A percentile compares a stretch with the other conserved stretches of the same genome.
These are phyloP conservation scores for Tuber calosporum DNA, from an alignment of 495 filamentous ascomycete species.

Conservation along the genomic window DNA sequence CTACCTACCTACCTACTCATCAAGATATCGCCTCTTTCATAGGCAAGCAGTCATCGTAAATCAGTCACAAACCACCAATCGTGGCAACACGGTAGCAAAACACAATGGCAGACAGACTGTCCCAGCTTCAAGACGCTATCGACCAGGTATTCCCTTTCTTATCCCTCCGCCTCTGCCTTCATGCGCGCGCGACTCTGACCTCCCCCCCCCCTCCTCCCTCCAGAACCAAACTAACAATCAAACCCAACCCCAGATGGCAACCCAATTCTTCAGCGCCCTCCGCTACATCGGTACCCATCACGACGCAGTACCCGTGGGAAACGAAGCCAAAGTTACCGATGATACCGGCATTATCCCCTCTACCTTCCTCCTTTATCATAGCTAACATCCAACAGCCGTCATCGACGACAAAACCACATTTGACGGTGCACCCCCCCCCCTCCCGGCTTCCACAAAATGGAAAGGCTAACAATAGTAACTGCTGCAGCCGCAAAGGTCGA, in stretches of 20 bases:
- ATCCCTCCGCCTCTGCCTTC: constrained; percentile 1
- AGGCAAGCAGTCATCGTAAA: not conserved
- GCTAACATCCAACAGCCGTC: constrained; percentile 24
- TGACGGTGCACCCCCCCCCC: constrained; percentile 14
- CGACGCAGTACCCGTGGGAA: constrained; percentile 59
- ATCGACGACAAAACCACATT: constrained; percentile 35
- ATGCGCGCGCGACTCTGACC: constrained; percentile 10
- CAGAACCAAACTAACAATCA: constrained; percentile 8
- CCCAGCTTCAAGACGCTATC: constrained; percentile 88
- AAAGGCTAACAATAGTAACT: constrained; percentile 42
- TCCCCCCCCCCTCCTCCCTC: not conserved
- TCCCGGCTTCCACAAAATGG: constrained; percentile 24
- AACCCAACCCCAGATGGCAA: constrained; percentile 57
- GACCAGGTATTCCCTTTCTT: constrained; percentile 58
- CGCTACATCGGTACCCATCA: constrained; percentile 78
- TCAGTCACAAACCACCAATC: constrained; percentile 2
- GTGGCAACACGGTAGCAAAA: not conserved
- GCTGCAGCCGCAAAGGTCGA: constrained; percentile 61
- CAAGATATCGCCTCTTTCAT: not conserved
- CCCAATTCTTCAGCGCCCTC: constrained; percentile 80
- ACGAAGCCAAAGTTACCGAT: constrained; percentile 53
- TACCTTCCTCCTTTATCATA: not conserved
- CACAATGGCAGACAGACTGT: constrained; percentile 80
- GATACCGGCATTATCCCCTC: constrained; percentile 48
- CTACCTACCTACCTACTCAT: not conserved